phyloP scores from a whole-genome alignment of 2,329 filamentous ascomycete genomes.

The Fusarium veterinarium region DNA sequence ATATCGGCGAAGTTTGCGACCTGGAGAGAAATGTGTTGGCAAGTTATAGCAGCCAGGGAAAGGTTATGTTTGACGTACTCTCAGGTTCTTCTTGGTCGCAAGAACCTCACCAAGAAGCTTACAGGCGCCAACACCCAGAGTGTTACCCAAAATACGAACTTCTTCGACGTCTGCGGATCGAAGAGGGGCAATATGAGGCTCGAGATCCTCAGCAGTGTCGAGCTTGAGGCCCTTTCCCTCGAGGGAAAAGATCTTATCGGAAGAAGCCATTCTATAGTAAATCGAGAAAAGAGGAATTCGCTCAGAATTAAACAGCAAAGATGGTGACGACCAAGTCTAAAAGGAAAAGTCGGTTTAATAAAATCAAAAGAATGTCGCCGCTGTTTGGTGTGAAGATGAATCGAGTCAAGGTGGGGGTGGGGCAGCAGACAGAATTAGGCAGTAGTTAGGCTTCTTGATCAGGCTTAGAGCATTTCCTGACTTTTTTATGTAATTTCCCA shows the following conservation, averaged over 20 bases:
- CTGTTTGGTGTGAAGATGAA: constrained; percentile 35
- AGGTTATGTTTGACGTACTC: constrained; percentile 60
- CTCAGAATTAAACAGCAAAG: constrained; percentile 22
- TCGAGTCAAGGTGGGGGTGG: constrained; percentile 45
- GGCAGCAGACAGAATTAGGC: constrained; percentile 36
- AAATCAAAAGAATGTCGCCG: constrained; percentile 36
- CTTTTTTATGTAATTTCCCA: constrained; percentile 23
- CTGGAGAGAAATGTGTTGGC: constrained; percentile 51
- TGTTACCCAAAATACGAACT: constrained; percentile 89
- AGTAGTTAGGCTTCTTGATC: constrained; percentile 21
- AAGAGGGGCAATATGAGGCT: constrained; percentile 83
- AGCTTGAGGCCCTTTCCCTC: constrained; percentile 94
- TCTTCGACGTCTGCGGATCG: constrained; percentile 83
- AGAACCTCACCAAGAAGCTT: constrained; percentile 86
- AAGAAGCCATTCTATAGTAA: constrained; percentile 46
- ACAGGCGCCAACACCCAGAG: constrained; percentile 88
- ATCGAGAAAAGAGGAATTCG: constrained; percentile 2
- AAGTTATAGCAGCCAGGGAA: not conserved
- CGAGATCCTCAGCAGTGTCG: constrained; percentile 86
- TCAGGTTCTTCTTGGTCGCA: constrained; percentile 83
- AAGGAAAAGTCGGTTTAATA: constrained; percentile 19
- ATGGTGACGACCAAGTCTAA: constrained; percentile 23
- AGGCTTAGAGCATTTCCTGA: constrained; percentile 11
- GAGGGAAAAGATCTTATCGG: constrained; percentile 81
- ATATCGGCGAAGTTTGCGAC: constrained; percentile 94